phyloP scores from a whole-genome alignment of 106 monocot species.

The Alisma plantagoaquatica region DNA sequence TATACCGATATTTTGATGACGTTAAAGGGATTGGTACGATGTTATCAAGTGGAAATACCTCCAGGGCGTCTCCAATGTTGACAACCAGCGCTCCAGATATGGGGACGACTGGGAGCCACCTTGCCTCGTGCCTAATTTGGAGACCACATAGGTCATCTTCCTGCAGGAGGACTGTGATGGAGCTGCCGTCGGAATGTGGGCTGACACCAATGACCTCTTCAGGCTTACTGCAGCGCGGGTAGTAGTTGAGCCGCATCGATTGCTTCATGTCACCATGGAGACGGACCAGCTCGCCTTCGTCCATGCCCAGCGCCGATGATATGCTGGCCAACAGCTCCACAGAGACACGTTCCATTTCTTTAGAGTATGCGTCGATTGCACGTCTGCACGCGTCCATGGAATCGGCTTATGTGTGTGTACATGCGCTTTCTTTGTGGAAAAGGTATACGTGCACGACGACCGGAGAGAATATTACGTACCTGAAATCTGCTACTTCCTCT shows the following conservation, averaged over 20 bases:
- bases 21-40: not conserved
- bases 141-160: slow-evolving; percentile 30
- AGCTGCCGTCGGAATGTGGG: slow-evolving; percentile 66
- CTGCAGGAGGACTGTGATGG: slow-evolving; percentile 51
- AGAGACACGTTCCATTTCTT: slow-evolving; percentile 26
- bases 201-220: slow-evolving; percentile 55
- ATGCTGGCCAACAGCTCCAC: slow-evolving; percentile 25
- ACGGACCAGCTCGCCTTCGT: not conserved
- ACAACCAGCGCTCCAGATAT: slow-evolving; percentile 39
- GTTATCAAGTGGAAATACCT: slow-evolving; percentile 23
- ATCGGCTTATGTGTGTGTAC: too few relatives aligned
- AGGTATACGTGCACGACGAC: not conserved
- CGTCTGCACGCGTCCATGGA: slow-evolving; percentile 20
- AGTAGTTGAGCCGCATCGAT: slow-evolving; percentile 60
- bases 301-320: slow-evolving; percentile 26
- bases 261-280: slow-evolving; percentile 51
- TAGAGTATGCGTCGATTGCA: slow-evolving; percentile 45
- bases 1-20: not conserved
- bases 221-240: slow-evolving; percentile 53
- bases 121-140: slow-evolving; percentile 25
- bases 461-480: slow-evolving; percentile 11
- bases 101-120: slow-evolving; percentile 47
- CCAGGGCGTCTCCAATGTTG: slow-evolving; percentile 65
- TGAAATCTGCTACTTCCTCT: slow-evolving; percentile 33
- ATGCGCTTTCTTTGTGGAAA: too few relatives aligned